Conservation (phyloP, 768 basidiomycete species). For the Hygrophorus russula region DNA sequence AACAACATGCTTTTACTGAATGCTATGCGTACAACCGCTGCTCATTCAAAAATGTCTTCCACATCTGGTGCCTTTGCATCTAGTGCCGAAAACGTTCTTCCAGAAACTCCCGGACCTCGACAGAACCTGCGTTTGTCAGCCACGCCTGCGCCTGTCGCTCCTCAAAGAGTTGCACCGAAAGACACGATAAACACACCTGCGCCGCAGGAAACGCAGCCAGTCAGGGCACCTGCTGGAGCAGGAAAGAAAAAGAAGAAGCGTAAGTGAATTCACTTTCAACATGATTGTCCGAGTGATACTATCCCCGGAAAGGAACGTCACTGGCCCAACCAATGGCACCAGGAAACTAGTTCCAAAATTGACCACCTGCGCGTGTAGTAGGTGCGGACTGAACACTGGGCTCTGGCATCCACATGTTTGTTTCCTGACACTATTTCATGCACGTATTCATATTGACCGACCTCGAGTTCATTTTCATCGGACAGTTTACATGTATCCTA, state of each 20-base stretch:
- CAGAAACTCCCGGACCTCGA: constrained; percentile 18
- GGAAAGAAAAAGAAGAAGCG: constrained; percentile 74
- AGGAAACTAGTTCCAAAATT: too few species aligned
- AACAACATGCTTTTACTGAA: constrained; percentile 60
- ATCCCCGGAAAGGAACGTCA: constrained; percentile 5
- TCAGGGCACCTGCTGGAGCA: constrained; percentile 36
- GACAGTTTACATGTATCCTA: not conserved
- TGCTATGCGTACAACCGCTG: constrained; percentile 73
- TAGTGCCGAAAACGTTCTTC: constrained; percentile 15
- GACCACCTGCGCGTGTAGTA: too few species aligned
- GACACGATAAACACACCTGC: constrained; percentile 20
- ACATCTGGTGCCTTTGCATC: constrained; percentile 23
- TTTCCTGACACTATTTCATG: too few species aligned
- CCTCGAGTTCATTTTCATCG: not conserved
- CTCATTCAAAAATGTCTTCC: constrained; percentile 49
- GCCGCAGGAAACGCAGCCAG: constrained; percentile 32
- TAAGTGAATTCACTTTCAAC: constrained; percentile 21
- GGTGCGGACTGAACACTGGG: too few species aligned
- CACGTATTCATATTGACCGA: too few species aligned
- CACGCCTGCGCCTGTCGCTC: constrained; percentile 27
- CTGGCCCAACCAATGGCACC: not conserved
- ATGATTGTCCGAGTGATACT: not conserved
- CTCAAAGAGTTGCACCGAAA: constrained; percentile 20
- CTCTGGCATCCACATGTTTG: too few species aligned
- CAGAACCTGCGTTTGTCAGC: constrained; percentile 20